Evolutionary conservation across 164 flowering plant species (phyloP).

Genomic region (Aristolochia fimbriata): DNA sequence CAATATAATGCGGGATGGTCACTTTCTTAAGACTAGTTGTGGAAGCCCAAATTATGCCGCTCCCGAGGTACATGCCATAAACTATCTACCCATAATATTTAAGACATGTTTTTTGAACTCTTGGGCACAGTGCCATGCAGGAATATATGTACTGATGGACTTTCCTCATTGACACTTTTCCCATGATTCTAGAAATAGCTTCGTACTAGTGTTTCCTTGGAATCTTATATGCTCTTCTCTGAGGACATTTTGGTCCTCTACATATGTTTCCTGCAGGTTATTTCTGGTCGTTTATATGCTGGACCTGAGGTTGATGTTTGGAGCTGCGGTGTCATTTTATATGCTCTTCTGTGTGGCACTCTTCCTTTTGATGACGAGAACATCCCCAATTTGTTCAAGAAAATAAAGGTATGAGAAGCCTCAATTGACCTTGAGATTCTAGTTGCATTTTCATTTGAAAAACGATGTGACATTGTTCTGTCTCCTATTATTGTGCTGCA

Average conservation of each 20-base stretch:
- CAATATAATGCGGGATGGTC: conserved; percentile 35
- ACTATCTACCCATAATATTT: background rate
- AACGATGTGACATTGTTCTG: background rate
- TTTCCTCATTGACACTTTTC: too few relatives aligned
- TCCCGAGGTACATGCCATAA: conserved; percentile 26
- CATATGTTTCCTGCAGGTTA: conserved; percentile 17
- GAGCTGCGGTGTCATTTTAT: conserved; percentile 44
- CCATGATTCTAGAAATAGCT: too few relatives aligned
- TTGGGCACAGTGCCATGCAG: too few relatives aligned
- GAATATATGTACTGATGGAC: too few relatives aligned
- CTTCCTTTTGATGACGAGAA: conserved; percentile 46
- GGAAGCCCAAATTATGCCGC: conserved; percentile 48
- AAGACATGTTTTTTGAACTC: background rate
- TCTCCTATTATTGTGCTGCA: background rate
- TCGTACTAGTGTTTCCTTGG: too few relatives aligned
- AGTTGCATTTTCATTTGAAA: background rate
- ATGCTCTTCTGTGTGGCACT: conserved; percentile 39
- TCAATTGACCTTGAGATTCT: background rate
- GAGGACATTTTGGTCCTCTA: too few relatives aligned
- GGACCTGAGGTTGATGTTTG: conserved; percentile 39
- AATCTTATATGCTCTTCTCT: too few relatives aligned
- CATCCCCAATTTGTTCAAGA: conserved; percentile 30
- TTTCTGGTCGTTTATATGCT: conserved; percentile 29
- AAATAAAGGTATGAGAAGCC: conserved; percentile 25
- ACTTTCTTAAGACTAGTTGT: conserved; percentile 37